Evolutionary conservation across 1,284 basidiomycete species (phyloP).

Genomic region (Pseudozyma thailandica): DNA sequence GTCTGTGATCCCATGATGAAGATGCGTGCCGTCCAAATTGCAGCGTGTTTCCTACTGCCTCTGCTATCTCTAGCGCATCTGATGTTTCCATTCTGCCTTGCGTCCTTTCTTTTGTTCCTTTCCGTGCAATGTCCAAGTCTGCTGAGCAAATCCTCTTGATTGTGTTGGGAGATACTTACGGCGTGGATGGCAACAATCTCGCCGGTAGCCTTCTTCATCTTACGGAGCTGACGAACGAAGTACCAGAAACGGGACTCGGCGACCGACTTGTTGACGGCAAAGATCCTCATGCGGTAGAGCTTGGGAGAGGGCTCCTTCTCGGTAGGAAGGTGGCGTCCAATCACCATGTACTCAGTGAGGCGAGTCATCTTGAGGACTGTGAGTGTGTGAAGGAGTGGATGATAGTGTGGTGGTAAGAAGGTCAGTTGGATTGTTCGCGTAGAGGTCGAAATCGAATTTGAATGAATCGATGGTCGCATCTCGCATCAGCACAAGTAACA

Average conservation of each 20-base stretch:
- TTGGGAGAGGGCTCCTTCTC: conserved; percentile 92
- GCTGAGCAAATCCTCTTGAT: not conserved
- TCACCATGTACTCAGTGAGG: conserved; percentile 89
- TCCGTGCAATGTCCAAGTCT: not conserved
- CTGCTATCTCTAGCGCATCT: not conserved
- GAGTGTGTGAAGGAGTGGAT: not conserved
- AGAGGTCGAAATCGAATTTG: not conserved
- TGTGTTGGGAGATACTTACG: conserved; percentile 72
- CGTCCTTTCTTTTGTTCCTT: conserved; percentile 1
- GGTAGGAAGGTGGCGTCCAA: conserved; percentile 95
- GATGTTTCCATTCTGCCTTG: not conserved
- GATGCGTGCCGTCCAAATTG: too few relatives aligned
- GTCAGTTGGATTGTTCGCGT: not conserved
- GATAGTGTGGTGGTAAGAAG: conserved; percentile 16
- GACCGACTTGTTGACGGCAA: conserved; percentile 96
- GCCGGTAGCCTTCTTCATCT: conserved; percentile 99
- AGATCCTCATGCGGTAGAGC: conserved; percentile 99
- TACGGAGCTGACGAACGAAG: conserved; percentile 86
- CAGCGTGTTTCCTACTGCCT: not conserved
- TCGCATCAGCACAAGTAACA: conserved; percentile 24
- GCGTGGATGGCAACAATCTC: conserved; percentile 98
- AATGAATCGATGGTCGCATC: conserved; percentile 18
- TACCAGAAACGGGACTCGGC: conserved; percentile 99
- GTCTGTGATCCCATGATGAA: too few relatives aligned
- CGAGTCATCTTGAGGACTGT: conserved; percentile 57